Evolutionary conservation across 2,329 filamentous ascomycete species (phyloP).

Genomic region (Claviceps sp.): DNA sequence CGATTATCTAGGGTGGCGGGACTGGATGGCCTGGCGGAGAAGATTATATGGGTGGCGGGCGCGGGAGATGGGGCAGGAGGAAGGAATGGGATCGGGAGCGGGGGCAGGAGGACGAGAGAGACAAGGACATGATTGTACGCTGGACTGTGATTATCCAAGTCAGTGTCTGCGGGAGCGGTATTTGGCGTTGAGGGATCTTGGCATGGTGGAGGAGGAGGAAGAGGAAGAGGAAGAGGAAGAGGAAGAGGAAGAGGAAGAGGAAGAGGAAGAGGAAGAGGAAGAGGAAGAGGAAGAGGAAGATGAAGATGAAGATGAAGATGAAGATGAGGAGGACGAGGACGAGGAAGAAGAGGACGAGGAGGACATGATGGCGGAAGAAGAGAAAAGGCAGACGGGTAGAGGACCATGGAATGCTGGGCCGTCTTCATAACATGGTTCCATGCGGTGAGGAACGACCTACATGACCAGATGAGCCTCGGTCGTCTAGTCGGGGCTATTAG

Average conservation of each 20-base stretch:
- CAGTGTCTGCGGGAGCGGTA: constrained; percentile 10
- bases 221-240: neutral
- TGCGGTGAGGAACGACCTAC: too few relatives aligned
- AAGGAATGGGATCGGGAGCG: neutral
- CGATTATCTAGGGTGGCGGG: constrained; percentile 14
- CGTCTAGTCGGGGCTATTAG: too few relatives aligned
- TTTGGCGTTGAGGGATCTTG: neutral
- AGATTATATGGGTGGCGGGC: neutral
- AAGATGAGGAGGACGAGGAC: neutral
- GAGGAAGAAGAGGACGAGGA: too few relatives aligned
- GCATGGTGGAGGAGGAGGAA: neutral
- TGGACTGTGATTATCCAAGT: constrained; percentile 13
- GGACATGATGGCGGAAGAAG: too few relatives aligned
- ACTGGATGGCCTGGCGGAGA: constrained; percentile 1
- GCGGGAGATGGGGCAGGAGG: neutral
- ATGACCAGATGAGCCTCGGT: too few relatives aligned
- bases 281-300: neutral
- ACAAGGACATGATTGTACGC: constrained; percentile 8
- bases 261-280: too few relatives aligned
- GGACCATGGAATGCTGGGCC: too few relatives aligned
- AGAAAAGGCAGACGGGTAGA: too few relatives aligned
- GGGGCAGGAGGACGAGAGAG: neutral
- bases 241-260: neutral
- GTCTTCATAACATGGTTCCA: too few relatives aligned
- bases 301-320: neutral